Evolutionary conservation across 140 eudicot species (phyloP), one percentile per base, ranked within the genome.

Genomic region (Senecio squalidus): DNA sequence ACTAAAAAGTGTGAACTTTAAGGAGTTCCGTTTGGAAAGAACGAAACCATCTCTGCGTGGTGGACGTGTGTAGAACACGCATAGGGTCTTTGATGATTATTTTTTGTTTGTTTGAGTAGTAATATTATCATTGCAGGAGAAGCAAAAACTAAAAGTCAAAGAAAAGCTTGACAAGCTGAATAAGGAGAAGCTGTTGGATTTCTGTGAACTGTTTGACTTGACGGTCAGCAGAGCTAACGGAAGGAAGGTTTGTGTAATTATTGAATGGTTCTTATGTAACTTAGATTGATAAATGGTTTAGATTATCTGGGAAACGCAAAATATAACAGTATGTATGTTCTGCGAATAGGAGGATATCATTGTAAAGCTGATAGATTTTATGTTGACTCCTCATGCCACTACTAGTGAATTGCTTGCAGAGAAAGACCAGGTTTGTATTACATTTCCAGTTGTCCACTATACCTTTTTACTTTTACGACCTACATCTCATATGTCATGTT

Each of bases 321-420:
- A 36, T 40, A 40, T 24, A 10, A 46, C 14, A 27, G 25, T 29
- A 22, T 21, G 14, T 43, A 39, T 39, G 31, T 45, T 65, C 9
- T 52, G 39, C 64, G 38, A 67, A 58, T 86, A 93, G 99, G 99
- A 93, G 56, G 99, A 93, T 50, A 70, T 93, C 29, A 68, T 88
- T 41, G 65, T 58, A 13, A 93, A 84, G 82, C 77, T 93, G 83
- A 64, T 93, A 16, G 96, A 88, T 15, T 93, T 93, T 70, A 68
- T 93, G 94, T 66, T 67, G 63, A 78, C 75, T 36, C 99, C 99
- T 68, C 94, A 84, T 73, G 88, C 89, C 28, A 87, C 99, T 6
- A 78, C 89, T 24, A 53, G 79, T n/a, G 96, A 84, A 16, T 63
- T 80, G 56, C 89, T 84, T 50, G 76, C 93, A 58, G 99, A 88